Percentiles rank a stretch among this genome's conserved stretches.
These are phyloP conservation scores for Ophiocordyceps robertsii DNA, from an alignment of 2,329 filamentous ascomycete species.

Conservation along the genomic window DNA sequence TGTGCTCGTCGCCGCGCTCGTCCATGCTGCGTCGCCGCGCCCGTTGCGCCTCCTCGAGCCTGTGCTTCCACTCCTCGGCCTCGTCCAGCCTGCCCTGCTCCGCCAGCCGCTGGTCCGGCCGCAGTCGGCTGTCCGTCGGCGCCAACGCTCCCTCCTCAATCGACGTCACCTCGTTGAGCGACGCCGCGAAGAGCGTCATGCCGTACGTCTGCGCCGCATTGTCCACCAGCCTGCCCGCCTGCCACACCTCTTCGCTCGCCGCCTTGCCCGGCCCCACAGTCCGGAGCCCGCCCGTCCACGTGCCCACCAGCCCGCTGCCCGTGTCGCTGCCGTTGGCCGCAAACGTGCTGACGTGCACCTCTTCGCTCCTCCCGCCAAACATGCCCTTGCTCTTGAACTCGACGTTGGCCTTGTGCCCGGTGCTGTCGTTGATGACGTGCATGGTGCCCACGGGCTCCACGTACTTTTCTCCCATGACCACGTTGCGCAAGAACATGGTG, in stretches of 20 bases:
- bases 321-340: conserved; percentile 52
- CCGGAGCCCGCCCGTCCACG: conserved; percentile 68
- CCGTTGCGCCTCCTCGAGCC: conserved; percentile 76
- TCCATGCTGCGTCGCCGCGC: conserved; percentile 63
- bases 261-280: conserved; percentile 49
- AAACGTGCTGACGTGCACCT: conserved; percentile 65
- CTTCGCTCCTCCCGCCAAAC: conserved; percentile 90
- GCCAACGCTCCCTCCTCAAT: conserved; percentile 66
- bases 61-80: conserved; percentile 72
- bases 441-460: conserved; percentile 88
- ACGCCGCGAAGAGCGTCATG: conserved; percentile 72
- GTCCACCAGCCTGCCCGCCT: conserved; percentile 61
- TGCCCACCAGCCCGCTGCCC: conserved; percentile 59
- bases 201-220: conserved; percentile 74
- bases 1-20: conserved; percentile 56
- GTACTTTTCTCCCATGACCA: conserved; percentile 97
- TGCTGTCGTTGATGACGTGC: conserved; percentile 72
- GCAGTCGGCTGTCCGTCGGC: conserved; percentile 67
- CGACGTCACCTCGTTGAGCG: conserved; percentile 74
- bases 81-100: conserved; percentile 72
- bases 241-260: conserved; percentile 62
- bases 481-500: conserved; percentile 84
- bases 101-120: conserved; percentile 76
- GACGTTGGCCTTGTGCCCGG: conserved; percentile 68
- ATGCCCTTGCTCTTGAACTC: conserved; percentile 93